Evolutionary conservation across 306 rosid genomes (phyloP).

Genomic region (Cercis canadensis): DNA sequence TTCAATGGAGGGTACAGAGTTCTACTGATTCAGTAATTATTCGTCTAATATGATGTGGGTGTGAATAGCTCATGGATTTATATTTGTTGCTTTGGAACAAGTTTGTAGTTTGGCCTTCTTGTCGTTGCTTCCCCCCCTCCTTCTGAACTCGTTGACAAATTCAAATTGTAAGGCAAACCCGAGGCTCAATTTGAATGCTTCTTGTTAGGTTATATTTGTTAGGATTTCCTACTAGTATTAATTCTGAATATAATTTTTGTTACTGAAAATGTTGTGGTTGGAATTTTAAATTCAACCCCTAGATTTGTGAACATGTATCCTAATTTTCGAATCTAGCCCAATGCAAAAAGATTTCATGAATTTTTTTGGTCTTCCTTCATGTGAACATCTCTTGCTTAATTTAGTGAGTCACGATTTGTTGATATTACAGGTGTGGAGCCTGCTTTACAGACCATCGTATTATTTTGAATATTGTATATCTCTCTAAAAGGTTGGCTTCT

Average conservation of each 20-base stretch:
- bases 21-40: not conserved
- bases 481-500: not conserved
- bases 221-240: not conserved
- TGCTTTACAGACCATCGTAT: not conserved
- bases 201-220: not conserved
- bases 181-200: not conserved
- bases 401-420: not conserved
- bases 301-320: slow-evolving; percentile 8
- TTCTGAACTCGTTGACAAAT: not conserved
- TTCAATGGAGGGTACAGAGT: not conserved
- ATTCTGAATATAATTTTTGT: not conserved
- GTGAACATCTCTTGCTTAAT: not conserved
- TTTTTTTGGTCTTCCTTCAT: not conserved
- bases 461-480: not conserved
- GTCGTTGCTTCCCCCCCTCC: too few species aligned
- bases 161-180: not conserved
- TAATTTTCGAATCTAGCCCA: not conserved
- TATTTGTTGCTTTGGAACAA: not conserved
- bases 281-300: not conserved
- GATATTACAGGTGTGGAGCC: not conserved
- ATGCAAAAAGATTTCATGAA: not conserved
- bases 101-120: not conserved
- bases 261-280: not conserved
- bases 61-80: not conserved
- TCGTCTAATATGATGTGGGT: not conserved